A percentile compares a stretch with the other conserved stretches of the same genome.
Conservation (phyloP, 2,329 filamentous ascomycete genomes). For the Fusarium domesticum region DNA sequence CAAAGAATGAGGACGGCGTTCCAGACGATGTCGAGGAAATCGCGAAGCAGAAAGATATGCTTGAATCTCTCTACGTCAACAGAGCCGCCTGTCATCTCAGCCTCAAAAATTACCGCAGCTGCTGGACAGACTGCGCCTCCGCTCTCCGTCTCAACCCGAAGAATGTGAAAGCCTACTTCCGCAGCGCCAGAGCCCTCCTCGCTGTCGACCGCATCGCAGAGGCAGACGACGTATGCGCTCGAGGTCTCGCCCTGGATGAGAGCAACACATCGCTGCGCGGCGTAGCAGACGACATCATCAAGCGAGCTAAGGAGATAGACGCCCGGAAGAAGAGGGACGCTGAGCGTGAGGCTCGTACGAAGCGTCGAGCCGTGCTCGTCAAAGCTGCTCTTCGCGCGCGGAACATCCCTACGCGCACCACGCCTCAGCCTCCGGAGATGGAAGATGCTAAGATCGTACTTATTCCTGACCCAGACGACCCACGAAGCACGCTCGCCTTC, state of each 20-base stretch:
- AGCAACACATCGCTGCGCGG: slow-evolving; percentile 63
- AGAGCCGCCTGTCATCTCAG: slow-evolving; percentile 87
- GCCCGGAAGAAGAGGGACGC: slow-evolving; percentile 54
- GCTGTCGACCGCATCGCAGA: slow-evolving; percentile 75
- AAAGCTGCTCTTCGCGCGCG: slow-evolving; percentile 64
- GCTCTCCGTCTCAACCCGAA: slow-evolving; percentile 73
- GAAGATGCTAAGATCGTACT: slow-evolving; percentile 76
- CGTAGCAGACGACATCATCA: slow-evolving; percentile 61
- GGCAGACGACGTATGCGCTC: slow-evolving; percentile 73
- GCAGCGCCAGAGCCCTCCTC: slow-evolving; percentile 74
- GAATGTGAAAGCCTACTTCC: slow-evolving; percentile 90
- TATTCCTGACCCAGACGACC: slow-evolving; percentile 68
- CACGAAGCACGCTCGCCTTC: slow-evolving; percentile 68
- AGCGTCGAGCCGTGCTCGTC: slow-evolving; percentile 59
- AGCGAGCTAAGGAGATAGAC: slow-evolving; percentile 53
- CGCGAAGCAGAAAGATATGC: slow-evolving; percentile 57
- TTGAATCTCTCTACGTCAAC: slow-evolving; percentile 80
- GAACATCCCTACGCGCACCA: slow-evolving; percentile 65
- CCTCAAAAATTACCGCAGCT: slow-evolving; percentile 82
- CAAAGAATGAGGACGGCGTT: slow-evolving; percentile 29
- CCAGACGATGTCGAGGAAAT: slow-evolving; percentile 53
- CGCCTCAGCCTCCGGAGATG: slow-evolving; percentile 75
- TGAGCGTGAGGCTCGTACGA: slow-evolving; percentile 53
- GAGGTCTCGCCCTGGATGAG: slow-evolving; percentile 70
- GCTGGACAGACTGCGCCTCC: slow-evolving; percentile 78